Base-by-base conservation (phyloP, 108 stramenopile genomes). In the Craspedostauros australis region DNA sequence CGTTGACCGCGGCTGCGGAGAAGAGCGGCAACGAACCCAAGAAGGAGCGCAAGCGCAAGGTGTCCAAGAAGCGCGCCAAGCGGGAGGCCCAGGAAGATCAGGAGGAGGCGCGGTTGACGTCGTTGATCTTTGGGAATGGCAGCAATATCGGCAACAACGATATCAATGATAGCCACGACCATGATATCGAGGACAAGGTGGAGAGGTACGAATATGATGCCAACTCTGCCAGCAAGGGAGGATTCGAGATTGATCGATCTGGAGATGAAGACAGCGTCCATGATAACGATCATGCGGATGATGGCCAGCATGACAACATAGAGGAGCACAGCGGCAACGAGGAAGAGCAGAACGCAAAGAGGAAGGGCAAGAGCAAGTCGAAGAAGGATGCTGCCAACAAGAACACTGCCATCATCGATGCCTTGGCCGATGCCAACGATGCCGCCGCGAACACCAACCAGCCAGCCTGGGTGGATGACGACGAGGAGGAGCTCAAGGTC, bases 401-500 rank as follows among this genome's bases (percentile, higher is more conserved):
- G 45, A 51, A 2, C 29, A 48, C 1, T 37, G 31, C 6, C 21
- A 44, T 15, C 20, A 20, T 25, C 3, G 47, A 51, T 30, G 24
- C 23, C 2, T 46, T 53, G 21, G 30, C 30, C 14, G 31, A 43
- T 46, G 54, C 31, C n/a, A n/a, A n/a, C 38, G 15, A 18, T 4
- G 38, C 2, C 2, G 38, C 5, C 38, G 68, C 3, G 22, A 5
- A n/a, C n/a, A n/a, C n/a, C n/a, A n/a, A n/a, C n/a, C n/a, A n/a
- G 4, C 56, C 70, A 0, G 64, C 56, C 7, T 80, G 79, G 79
- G 54, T 54, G 5, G 79, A 80, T 50, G 51, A 58, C 5, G 79
- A 80, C 37, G 70, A 75, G 67, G 54, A 19, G 8, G 50, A 60
- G 2, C 18, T 62, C 2, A 45, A 42, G 50, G 30, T 60, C 0